Conservation (phyloP, 1,284 basidiomycete genomes). For the Cerrena zonata region DNA sequence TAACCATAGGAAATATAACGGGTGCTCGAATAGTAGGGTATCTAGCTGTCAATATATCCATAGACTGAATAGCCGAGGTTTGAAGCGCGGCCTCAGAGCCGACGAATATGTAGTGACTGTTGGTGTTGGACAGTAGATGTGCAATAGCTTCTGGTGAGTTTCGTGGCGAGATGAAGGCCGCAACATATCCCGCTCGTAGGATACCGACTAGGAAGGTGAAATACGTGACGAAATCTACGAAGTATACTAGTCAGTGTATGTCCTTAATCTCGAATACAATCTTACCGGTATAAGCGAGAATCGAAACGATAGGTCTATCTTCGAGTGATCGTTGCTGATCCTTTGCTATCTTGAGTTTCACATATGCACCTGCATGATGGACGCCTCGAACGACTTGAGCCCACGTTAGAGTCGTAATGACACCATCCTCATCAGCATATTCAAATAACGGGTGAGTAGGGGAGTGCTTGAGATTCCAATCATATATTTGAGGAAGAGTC, state of each 20-base stretch:
- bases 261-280: too few relatives aligned
- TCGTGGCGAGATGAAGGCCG: conserved; percentile 35
- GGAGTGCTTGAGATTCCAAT: conserved; percentile 30
- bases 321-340: conserved; percentile 5
- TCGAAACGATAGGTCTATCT: conserved; percentile 13
- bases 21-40: too few relatives aligned
- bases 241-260: too few relatives aligned
- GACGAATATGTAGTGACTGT: conserved; percentile 25
- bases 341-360: conserved; percentile 7
- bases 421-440: conserved; percentile 21
- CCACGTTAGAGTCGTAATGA: conserved; percentile 21
- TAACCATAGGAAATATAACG: conserved; percentile 11
- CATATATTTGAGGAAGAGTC: conserved; percentile 31
- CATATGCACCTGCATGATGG: conserved; percentile 15
- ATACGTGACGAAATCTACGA: conserved; percentile 28
- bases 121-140: conserved; percentile 29
- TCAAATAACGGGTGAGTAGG: conserved; percentile 31
- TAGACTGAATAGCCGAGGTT: conserved; percentile 12
- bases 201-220: conserved; percentile 23
- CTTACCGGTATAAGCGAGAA: conserved; percentile 22
- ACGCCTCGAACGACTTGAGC: conserved; percentile 21
- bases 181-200: conserved; percentile 24
- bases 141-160: conserved; percentile 34
- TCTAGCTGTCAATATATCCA: conserved; percentile 2
- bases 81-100: conserved; percentile 15